Conservation (phyloP, 2,329 filamentous ascomycete genomes). For the Pseudocercospora fuligena region DNA sequence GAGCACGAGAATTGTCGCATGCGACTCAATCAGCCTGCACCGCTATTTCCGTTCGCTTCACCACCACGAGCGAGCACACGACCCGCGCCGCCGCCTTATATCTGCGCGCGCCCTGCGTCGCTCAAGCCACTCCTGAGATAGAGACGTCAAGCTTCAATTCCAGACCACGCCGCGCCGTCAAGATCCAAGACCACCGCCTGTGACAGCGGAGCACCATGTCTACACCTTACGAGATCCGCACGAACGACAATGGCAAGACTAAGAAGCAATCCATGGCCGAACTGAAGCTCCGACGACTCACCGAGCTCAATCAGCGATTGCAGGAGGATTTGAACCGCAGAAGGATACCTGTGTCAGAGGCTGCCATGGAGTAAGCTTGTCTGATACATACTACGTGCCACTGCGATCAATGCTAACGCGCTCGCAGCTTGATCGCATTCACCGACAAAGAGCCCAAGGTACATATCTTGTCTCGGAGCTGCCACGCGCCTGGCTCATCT, state of each 20-base stretch:
- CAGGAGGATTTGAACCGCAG: slow-evolving; percentile 95
- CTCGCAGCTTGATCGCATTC: slow-evolving; percentile 86
- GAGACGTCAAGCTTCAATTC: neutral
- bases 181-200: neutral
- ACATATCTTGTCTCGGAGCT: slow-evolving; percentile 1
- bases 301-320: slow-evolving; percentile 93
- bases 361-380: slow-evolving; percentile 62
- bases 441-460: slow-evolving; percentile 85
- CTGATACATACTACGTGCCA: slow-evolving; percentile 13
- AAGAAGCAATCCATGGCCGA: slow-evolving; percentile 99
- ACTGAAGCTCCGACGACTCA: slow-evolving; percentile 92
- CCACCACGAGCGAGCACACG: slow-evolving; percentile 6
- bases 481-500: neutral
- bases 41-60: slow-evolving; percentile 10
- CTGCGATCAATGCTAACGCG: slow-evolving; percentile 12
- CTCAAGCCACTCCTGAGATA: slow-evolving; percentile 3
- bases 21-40: slow-evolving; percentile 16
- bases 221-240: slow-evolving; percentile 68
- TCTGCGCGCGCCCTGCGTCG: slow-evolving; percentile 9
- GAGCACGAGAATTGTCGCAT: slow-evolving; percentile 24
- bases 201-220: slow-evolving; percentile 54
- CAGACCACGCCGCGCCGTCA: slow-evolving; percentile 12
- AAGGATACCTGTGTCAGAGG: slow-evolving; percentile 93
- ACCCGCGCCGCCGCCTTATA: slow-evolving; percentile 11
- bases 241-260: slow-evolving; percentile 72